Evolutionary conservation across 2,329 filamentous ascomycete species (phyloP), one percentile per base, ranked within the genome.

Genomic region (Verticillium dahliae): DNA sequence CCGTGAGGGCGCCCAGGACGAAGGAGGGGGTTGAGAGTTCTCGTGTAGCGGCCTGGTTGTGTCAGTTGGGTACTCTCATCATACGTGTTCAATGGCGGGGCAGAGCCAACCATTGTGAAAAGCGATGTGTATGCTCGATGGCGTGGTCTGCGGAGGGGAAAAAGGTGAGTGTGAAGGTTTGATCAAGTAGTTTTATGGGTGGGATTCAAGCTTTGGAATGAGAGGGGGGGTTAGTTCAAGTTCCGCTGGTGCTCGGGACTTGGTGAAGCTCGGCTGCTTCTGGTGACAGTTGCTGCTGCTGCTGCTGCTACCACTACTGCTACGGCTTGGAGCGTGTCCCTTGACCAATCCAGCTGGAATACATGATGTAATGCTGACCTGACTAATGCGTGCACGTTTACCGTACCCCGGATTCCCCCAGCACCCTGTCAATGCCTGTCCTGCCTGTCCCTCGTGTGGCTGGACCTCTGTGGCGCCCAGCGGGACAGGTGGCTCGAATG

Each of bases 1-100:
- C 92, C 62, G 93, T 97, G 62, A 98, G 82, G 66, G 86, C 82
- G 64, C 90, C 91, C 70, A 98, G 87, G 70, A 90, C 74, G 75
- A 89, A 91, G 66, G 94, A 92, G 71, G 91, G 87, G 70, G 78
- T 82, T 68, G 82, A 77, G 65, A 82, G 75, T 65, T 71, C 72
- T 70, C 71, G 58, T n/a, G 56, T 59, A 56, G 59, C 58, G 71
- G 67, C 69, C 35, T 39, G 35, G 37, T n/a, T 39, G 56, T 56
- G 45, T 52, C 2, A 57, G 68, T 61, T 65, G 57, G 37, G 63
- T 14, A 57, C 58, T 33, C 56, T 15, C 50, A 4, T 6, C 35
- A 59, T 9, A 34, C 9, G 38, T 37, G 38, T 34, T 13, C 35
- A 10, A 41, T 31, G 33, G 31, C 22, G 34, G 22, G 35, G 50